phyloP scores from a whole-genome alignment of 345 rosid genomes.

The Conringia planisiliqua region DNA sequence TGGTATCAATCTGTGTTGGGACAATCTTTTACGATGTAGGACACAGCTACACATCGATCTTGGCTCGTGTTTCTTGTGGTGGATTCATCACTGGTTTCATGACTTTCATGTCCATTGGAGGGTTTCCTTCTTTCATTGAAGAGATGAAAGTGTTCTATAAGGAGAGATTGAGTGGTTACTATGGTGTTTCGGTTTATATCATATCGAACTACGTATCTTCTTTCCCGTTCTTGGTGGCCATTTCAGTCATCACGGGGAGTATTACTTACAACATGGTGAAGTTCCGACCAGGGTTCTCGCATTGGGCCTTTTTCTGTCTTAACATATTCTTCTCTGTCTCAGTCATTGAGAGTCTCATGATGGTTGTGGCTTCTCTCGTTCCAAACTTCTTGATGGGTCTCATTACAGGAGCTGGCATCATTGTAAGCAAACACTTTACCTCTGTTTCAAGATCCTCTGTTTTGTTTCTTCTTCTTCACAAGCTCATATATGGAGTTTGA shows the following conservation, averaged over 20 bases:
- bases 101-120: constrained; percentile 89
- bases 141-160: constrained; percentile 74
- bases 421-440: constrained; percentile 42
- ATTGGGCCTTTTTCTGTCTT: constrained; percentile 59
- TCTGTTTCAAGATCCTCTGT: constrained; percentile 6
- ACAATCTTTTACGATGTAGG: constrained; percentile 64
- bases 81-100: constrained; percentile 73
- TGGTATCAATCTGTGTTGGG: constrained; percentile 70
- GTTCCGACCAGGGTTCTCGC: constrained; percentile 50
- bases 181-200: constrained; percentile 71
- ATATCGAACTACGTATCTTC: constrained; percentile 72
- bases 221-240: constrained; percentile 60
- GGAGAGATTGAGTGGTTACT: constrained; percentile 72
- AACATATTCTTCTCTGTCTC: constrained; percentile 60
- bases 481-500: neutral
- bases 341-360: constrained; percentile 83
- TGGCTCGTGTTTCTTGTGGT: constrained; percentile 71
- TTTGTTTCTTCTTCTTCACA: neutral
- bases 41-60: constrained; percentile 59
- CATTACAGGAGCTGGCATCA: constrained; percentile 66
- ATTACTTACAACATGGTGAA: constrained; percentile 69
- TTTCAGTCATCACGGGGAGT: constrained; percentile 45
- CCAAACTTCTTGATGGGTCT: constrained; percentile 82
- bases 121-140: constrained; percentile 84
- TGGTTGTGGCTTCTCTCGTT: constrained; percentile 80